Evolutionary conservation across 2,329 filamentous ascomycete genomes (phyloP).

Genomic region (Aureobasidium leucospermi): DNA sequence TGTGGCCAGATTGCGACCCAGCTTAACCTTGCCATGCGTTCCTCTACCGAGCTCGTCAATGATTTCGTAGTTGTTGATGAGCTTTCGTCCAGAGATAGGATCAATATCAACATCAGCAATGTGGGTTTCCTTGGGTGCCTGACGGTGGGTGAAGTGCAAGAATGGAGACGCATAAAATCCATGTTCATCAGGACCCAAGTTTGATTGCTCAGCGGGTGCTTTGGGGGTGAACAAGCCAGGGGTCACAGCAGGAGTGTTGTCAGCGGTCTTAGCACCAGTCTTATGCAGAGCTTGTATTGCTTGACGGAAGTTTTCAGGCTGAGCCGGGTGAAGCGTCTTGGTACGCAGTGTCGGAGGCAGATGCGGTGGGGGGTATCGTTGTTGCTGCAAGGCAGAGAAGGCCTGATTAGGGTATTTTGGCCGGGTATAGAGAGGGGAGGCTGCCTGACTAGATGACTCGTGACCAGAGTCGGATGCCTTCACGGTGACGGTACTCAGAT

Average conservation of each 20-base stretch:
- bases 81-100: conserved; percentile 79
- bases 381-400: conserved; percentile 41
- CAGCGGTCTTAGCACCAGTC: conserved; percentile 34
- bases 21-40: conserved; percentile 95
- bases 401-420: conserved; percentile 43
- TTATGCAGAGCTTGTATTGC: conserved; percentile 35
- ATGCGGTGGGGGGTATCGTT: conserved; percentile 34
- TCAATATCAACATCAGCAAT: conserved; percentile 88
- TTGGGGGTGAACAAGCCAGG: conserved; percentile 40
- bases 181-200: conserved; percentile 25
- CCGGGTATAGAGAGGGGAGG: conserved; percentile 24
- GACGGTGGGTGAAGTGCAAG: conserved; percentile 42
- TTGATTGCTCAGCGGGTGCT: conserved; percentile 23
- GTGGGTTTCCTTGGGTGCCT: conserved; percentile 60
- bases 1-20: conserved; percentile 72
- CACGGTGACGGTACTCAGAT: conserved; percentile 30
- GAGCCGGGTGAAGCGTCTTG: conserved; percentile 34
- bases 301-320: conserved; percentile 32
- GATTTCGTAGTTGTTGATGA: conserved; percentile 97
- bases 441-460: conserved; percentile 12
- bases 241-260: conserved; percentile 40
- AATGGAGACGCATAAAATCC: conserved; percentile 43
- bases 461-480: conserved; percentile 23
- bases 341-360: conserved; percentile 34
- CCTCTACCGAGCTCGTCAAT: conserved; percentile 93